phyloP scores from a whole-genome alignment of 768 basidiomycete species.

The Leucocoprinus leucothites region DNA sequence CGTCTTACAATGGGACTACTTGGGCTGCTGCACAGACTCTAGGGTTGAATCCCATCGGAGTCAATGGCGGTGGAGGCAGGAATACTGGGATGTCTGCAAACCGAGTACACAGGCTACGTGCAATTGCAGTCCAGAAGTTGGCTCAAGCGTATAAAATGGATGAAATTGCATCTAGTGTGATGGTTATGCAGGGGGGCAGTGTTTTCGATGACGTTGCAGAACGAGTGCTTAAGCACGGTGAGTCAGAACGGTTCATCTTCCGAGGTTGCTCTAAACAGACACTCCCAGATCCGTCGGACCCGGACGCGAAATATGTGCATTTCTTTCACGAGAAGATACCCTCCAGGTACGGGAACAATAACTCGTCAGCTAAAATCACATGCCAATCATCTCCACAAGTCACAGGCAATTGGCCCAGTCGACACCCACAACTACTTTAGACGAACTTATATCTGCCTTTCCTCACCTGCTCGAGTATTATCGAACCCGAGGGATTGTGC shows the following conservation, averaged over 20 bases:
- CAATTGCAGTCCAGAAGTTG: constrained; percentile 82
- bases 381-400: constrained; percentile 11
- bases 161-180: constrained; percentile 89
- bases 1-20: constrained; percentile 39
- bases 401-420: constrained; percentile 81
- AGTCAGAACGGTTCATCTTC: constrained; percentile 13
- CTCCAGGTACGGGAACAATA: constrained; percentile 56
- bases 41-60: constrained; percentile 58
- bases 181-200: constrained; percentile 94
- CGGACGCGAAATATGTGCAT: constrained; percentile 84
- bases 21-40: constrained; percentile 66
- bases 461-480: constrained; percentile 83
- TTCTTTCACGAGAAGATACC: constrained; percentile 97
- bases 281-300: constrained; percentile 63
- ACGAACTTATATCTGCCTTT: constrained; percentile 69
- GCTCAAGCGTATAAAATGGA: constrained; percentile 84
- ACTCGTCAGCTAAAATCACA: not conserved
- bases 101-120: constrained; percentile 76
- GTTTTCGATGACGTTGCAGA: constrained; percentile 93
- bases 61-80: constrained; percentile 52
- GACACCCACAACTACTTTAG: constrained; percentile 73
- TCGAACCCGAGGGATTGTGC: constrained; percentile 87
- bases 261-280: not conserved
- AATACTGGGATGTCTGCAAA: constrained; percentile 83
- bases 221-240: constrained; percentile 67